Conservation (phyloP, 2,329 filamentous ascomycete species). For the Camillea tinctor region DNA sequence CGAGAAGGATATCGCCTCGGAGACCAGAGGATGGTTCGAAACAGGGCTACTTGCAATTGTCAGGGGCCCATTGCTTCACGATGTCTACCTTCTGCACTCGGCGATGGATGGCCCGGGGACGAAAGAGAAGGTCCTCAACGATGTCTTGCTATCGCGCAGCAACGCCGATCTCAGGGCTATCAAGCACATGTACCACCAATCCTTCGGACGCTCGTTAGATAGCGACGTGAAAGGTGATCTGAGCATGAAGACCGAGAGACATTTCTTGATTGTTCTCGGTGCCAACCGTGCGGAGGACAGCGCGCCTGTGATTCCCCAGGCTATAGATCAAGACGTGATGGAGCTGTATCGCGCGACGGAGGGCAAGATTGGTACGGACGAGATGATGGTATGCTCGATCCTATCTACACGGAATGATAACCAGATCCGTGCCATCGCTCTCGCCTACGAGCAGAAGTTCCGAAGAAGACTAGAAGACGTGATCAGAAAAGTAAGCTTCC, state of each 20-base stretch:
- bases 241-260: slow-evolving; percentile 78
- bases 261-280: slow-evolving; percentile 80
- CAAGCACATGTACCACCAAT: slow-evolving; percentile 71
- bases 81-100: slow-evolving; percentile 67
- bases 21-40: slow-evolving; percentile 73
- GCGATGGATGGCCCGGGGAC: slow-evolving; percentile 80
- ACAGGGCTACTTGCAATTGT: slow-evolving; percentile 72
- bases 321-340: slow-evolving; percentile 73
- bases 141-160: slow-evolving; percentile 76
- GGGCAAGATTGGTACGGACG: slow-evolving; percentile 70
- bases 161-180: slow-evolving; percentile 90
- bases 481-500: slow-evolving; percentile 59
- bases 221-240: slow-evolving; percentile 74
- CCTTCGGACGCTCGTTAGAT: slow-evolving; percentile 66
- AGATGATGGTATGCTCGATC: slow-evolving; percentile 75
- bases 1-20: slow-evolving; percentile 71
- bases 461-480: slow-evolving; percentile 68
- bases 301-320: slow-evolving; percentile 67
- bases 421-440: slow-evolving; percentile 78
- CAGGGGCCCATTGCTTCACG: slow-evolving; percentile 75
- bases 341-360: slow-evolving; percentile 77
- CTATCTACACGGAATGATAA: slow-evolving; percentile 73
- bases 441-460: slow-evolving; percentile 73
- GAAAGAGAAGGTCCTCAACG: slow-evolving; percentile 82
- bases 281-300: slow-evolving; percentile 77